Evolutionary conservation across 108 stramenopile species (phyloP), one percentile per base, ranked within the genome.

Genomic region (Cafeteria roenbergensis): DNA sequence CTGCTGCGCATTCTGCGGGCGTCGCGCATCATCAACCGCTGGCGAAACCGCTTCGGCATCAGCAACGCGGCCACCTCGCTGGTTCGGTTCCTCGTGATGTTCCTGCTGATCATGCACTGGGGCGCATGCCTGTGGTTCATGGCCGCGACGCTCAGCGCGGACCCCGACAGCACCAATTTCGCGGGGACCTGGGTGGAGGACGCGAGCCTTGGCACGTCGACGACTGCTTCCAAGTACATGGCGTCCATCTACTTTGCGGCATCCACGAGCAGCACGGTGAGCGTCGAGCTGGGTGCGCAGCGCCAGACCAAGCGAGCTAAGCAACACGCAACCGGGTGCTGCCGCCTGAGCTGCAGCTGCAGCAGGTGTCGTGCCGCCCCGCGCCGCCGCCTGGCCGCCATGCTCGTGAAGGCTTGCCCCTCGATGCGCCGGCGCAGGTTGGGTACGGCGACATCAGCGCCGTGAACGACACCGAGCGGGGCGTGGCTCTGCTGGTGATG

Each of bases 361-460:
- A n/a, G n/a, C n/a, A n/a, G n/a, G n/a, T n/a, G n/a, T n/a, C n/a
- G n/a, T n/a, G n/a, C n/a, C n/a, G n/a, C n/a, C n/a, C n/a, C n/a
- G n/a, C n/a, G n/a, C n/a, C n/a, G n/a, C n/a, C n/a, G n/a, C n/a
- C n/a, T n/a, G n/a, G n/a, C n/a, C n/a, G n/a, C n/a, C n/a, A n/a
- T 52, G 24, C 21, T 52, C 51, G 1, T n/a, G 51, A 1, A n/a
- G 3, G 21, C 21, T 8, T 52, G 21, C 51, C 1, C 22, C 1
- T n/a, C 25, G 1, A 52, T 52, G 51, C 51, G 12, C 21, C 51
- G 1, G n/a, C n/a, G n/a, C n/a, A n/a, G n/a, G 28, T 59, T 2
- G 58, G 58, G 2, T 59, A 59, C 17, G 58, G 58, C 20, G 58
- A 59, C 34, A n/a, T 59, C 8, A 33, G 17, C 28, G 27, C 58